Percentiles rank a stretch among this genome's conserved stretches.
Evolutionary conservation across 805 yeast genomes (phyloP).

Genomic region (Sugiyamaella qingdaonensis): DNA sequence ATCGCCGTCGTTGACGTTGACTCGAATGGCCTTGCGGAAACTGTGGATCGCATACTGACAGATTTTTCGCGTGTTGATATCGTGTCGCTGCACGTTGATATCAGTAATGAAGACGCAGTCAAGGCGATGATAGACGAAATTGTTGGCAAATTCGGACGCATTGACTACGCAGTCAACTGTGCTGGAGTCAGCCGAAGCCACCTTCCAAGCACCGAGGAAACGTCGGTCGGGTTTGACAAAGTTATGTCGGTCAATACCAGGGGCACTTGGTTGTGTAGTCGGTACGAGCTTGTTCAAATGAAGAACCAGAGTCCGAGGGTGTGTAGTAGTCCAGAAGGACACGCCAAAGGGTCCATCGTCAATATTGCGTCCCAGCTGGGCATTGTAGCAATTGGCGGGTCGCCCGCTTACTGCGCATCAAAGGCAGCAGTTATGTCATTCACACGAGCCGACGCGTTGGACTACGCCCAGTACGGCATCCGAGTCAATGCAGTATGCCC

Average conservation of each 20-base stretch:
- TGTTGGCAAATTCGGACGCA: neutral
- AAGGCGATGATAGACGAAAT: neutral
- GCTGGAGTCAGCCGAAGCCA: slow-evolving; percentile 1
- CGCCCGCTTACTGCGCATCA: neutral
- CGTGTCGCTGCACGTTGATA: neutral
- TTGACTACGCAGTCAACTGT: slow-evolving; percentile 1
- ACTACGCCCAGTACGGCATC: slow-evolving; percentile 7
- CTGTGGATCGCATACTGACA: neutral
- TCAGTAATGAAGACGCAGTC: neutral
- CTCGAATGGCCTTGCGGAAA: neutral
- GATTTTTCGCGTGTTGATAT: neutral
- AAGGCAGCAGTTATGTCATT: neutral
- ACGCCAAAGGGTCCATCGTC: neutral
- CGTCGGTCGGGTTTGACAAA: neutral
- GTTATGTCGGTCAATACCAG: neutral
- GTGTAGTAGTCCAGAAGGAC: neutral
- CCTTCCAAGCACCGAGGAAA: neutral
- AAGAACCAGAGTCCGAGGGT: neutral
- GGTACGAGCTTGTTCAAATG: neutral
- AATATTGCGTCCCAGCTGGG: neutral
- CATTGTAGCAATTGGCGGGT: neutral
- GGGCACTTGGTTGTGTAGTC: neutral
- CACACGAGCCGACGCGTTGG: neutral
- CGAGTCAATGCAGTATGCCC: slow-evolving; percentile 17
- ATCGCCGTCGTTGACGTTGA: neutral